Conservation (phyloP, 352 stramenopile species). For the Blastocystis sp. region DNA sequence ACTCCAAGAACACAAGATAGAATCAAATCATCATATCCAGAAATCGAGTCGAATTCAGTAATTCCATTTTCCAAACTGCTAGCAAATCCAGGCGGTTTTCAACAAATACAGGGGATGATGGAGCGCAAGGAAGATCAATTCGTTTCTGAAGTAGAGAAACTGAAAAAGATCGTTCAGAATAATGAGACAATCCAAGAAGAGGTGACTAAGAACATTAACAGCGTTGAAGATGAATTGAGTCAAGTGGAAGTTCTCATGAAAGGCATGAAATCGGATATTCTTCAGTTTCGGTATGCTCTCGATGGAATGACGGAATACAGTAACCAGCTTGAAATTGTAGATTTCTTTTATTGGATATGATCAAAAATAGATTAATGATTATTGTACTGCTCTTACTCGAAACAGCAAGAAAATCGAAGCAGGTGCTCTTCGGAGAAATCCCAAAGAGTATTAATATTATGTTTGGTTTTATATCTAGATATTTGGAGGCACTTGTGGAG, state of each 20-base stretch:
- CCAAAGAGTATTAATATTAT: background rate
- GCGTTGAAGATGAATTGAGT: slow-evolving; percentile 36
- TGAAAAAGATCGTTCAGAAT: slow-evolving; percentile 36
- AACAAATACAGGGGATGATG: slow-evolving; percentile 16
- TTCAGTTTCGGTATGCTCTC: slow-evolving; percentile 46
- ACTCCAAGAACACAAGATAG: background rate
- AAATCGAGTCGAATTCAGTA: background rate
- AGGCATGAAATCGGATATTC: slow-evolving; percentile 54
- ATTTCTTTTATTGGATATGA: background rate
- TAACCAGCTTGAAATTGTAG: slow-evolving; percentile 49
- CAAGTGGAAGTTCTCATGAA: slow-evolving; percentile 58
- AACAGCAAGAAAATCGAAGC: background rate
- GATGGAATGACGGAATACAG: slow-evolving; percentile 44
- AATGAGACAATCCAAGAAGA: slow-evolving; percentile 38
- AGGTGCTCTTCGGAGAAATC: background rate
- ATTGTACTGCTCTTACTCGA: slow-evolving; percentile 17
- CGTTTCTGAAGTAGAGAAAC: slow-evolving; percentile 28
- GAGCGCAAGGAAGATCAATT: slow-evolving; percentile 12
- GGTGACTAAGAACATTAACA: slow-evolving; percentile 30
- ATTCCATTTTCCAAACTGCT: background rate
- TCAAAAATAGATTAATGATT: slow-evolving; percentile 6
- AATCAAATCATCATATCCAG: background rate
- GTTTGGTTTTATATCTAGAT: background rate
- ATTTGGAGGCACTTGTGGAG: slow-evolving; percentile 17
- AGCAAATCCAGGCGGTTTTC: background rate